These are phyloP conservation scores for Saccharomyces jurei DNA, from an alignment of 805 yeast genomes.

Conservation along the genomic window DNA sequence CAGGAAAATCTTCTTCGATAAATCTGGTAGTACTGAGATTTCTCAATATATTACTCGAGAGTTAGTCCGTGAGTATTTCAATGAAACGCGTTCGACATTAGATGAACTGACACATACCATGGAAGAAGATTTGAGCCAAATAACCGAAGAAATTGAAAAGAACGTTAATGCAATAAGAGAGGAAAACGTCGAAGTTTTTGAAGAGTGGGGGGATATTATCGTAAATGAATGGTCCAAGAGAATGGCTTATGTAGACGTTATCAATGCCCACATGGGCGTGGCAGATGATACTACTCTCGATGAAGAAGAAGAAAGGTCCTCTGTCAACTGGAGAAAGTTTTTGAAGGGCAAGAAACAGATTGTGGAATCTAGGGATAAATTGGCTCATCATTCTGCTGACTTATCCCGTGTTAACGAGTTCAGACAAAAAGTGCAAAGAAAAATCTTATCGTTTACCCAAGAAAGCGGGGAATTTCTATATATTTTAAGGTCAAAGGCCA, in stretches of 20 bases:
- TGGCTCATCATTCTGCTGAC: conserved; percentile 33
- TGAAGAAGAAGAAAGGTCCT: conserved; percentile 31
- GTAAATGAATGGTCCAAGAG: conserved; percentile 56
- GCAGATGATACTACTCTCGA: conserved; percentile 10
- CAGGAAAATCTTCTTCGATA: conserved; percentile 30
- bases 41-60: conserved; percentile 38
- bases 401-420: conserved; percentile 8
- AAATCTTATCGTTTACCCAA: conserved; percentile 10
- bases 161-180: conserved; percentile 34
- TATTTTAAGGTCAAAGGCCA: conserved; percentile 49
- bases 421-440: neutral
- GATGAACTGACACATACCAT: conserved; percentile 28
- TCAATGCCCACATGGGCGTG: conserved; percentile 15
- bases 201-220: conserved; percentile 64
- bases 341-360: conserved; percentile 48
- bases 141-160: conserved; percentile 30
- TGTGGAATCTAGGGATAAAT: conserved; percentile 45
- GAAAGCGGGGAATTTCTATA: conserved; percentile 44
- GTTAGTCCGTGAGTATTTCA: conserved; percentile 38
- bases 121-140: conserved; percentile 25
- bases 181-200: conserved; percentile 54
- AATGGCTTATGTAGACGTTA: conserved; percentile 37
- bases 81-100: conserved; percentile 26
- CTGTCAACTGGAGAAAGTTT: conserved; percentile 55
- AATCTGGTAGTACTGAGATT: conserved; percentile 29